Conservation (phyloP, 371 early-diverging fungal species). For the Syncephalastrum monosporum region DNA sequence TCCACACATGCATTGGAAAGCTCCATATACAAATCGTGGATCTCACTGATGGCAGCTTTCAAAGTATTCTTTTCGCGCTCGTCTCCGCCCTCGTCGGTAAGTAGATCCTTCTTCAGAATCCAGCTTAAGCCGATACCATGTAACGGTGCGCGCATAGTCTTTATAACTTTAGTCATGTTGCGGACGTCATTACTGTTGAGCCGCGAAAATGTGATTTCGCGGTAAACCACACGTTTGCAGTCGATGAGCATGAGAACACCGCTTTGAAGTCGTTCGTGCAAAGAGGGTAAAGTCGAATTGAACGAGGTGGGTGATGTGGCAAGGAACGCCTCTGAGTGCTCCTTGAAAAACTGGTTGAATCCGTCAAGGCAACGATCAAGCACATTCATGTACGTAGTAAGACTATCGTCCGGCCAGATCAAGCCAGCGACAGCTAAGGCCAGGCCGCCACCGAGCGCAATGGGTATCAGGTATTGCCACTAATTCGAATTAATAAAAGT, state of each 20-base stretch:
- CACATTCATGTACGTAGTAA: slow-evolving; percentile 30
- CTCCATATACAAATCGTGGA: slow-evolving; percentile 7
- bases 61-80: slow-evolving; percentile 5
- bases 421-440: slow-evolving; percentile 32
- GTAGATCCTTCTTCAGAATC: slow-evolving; percentile 26
- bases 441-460: slow-evolving; percentile 33
- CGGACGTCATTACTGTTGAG: slow-evolving; percentile 37
- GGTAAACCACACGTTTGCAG: slow-evolving; percentile 40
- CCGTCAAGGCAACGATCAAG: slow-evolving; percentile 22
- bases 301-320: neutral
- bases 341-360: slow-evolving; percentile 32
- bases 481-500: neutral
- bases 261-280: slow-evolving; percentile 28
- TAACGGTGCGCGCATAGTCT: slow-evolving; percentile 24
- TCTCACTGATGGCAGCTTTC: slow-evolving; percentile 1
- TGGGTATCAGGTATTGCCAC: slow-evolving; percentile 41
- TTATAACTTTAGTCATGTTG: slow-evolving; percentile 22
- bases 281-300: slow-evolving; percentile 17
- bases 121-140: slow-evolving; percentile 39
- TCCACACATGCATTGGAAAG: slow-evolving; percentile 6
- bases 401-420: slow-evolving; percentile 47
- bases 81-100: slow-evolving; percentile 1
- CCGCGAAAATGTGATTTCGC: slow-evolving; percentile 31
- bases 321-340: slow-evolving; percentile 34
- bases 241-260: slow-evolving; percentile 34